A percentile compares a stretch with the other conserved stretches of the same genome.
Evolutionary conservation across 176 grass and related monocot genomes (phyloP).

Genomic region (Raddia distichophylla): DNA sequence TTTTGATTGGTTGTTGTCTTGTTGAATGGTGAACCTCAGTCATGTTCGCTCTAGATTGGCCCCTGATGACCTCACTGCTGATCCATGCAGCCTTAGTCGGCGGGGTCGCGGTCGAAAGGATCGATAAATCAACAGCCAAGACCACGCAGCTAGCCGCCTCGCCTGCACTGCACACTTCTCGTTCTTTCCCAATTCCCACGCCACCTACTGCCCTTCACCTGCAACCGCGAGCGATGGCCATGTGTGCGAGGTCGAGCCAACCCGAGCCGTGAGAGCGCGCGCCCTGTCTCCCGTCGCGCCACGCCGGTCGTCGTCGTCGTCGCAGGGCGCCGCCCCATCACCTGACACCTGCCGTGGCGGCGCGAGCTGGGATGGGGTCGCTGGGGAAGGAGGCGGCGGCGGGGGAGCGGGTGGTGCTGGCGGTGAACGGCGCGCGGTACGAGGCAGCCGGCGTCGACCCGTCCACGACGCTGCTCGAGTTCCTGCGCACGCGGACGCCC

Average conservation of each 20-base stretch:
- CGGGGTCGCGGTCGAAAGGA: background rate
- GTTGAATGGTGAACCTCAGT: too few relatives aligned
- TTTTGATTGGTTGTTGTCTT: too few relatives aligned
- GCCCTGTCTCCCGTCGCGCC: background rate
- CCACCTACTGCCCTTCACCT: too few relatives aligned
- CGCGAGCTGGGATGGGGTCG: background rate
- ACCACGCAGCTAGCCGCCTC: background rate
- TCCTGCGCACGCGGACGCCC: slow-evolving; percentile 61
- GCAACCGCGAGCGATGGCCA: too few relatives aligned
- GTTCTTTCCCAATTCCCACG: too few relatives aligned
- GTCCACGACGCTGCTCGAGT: slow-evolving; percentile 79
- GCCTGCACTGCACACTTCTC: too few relatives aligned
- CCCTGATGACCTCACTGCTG: background rate
- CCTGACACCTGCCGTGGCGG: too few relatives aligned
- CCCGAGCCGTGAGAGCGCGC: too few relatives aligned
- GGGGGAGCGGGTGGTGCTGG: slow-evolving; percentile 47
- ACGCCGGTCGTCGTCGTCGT: background rate
- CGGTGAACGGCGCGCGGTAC: slow-evolving; percentile 70
- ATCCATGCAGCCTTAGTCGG: background rate
- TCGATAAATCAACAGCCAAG: background rate
- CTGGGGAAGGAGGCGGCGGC: background rate
- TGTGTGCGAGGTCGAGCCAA: background rate
- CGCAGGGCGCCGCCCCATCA: background rate
- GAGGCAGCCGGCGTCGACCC: slow-evolving; percentile 52
- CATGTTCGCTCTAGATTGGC: too few relatives aligned